These are phyloP conservation scores for Ceratobasidium sp. DNA, from an alignment of 1,284 basidiomycete genomes.

Conservation along the genomic window DNA sequence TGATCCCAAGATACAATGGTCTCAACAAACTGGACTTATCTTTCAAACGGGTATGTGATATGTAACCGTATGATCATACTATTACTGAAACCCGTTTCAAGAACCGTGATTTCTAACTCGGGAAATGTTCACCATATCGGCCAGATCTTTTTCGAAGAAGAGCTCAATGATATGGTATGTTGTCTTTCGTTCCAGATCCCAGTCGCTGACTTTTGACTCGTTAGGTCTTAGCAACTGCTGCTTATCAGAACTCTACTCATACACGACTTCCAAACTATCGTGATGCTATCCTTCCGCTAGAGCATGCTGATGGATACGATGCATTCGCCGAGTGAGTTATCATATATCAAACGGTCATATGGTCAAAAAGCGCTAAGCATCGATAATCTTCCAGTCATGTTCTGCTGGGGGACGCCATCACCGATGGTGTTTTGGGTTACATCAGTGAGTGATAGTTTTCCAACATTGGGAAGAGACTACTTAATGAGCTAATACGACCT, in stretches of 20 bases:
- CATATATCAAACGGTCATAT: neutral
- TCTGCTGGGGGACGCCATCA: constrained; percentile 2
- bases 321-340: constrained; percentile 47
- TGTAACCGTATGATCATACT: constrained; percentile 49
- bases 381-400: neutral
- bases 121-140: constrained; percentile 69
- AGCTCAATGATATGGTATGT: constrained; percentile 61
- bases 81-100: too few relatives aligned
- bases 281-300: constrained; percentile 53
- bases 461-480: neutral
- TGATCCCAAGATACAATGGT: constrained; percentile 51
- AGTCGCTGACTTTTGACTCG: too few relatives aligned
- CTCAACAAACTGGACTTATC: constrained; percentile 54
- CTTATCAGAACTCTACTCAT: constrained; percentile 55
- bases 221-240: constrained; percentile 53
- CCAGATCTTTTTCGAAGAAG: constrained; percentile 77
- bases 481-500: neutral
- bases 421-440: constrained; percentile 22
- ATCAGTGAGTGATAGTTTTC: constrained; percentile 13
- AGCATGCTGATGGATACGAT: constrained; percentile 54
- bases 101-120: constrained; percentile 52
- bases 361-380: neutral
- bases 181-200: too few relatives aligned
- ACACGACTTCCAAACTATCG: constrained; percentile 53
- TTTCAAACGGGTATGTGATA: constrained; percentile 57